phyloP scores from a whole-genome alignment of 257 asterid species.

The Primulina huaijiensis region DNA sequence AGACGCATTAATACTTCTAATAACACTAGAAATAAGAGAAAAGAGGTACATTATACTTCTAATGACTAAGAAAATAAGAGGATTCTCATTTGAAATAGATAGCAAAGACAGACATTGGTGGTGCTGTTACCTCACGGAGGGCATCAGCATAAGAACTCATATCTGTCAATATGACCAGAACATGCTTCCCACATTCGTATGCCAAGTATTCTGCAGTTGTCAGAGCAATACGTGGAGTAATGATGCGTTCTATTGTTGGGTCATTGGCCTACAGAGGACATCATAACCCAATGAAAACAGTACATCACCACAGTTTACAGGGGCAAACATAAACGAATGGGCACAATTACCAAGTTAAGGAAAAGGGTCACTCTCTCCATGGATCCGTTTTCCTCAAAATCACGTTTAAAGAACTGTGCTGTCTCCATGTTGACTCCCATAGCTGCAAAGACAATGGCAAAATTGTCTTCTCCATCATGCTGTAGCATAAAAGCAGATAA shows the following conservation, averaged over 20 bases:
- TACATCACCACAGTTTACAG: conserved; percentile 8
- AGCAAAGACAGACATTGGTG: conserved; percentile 14
- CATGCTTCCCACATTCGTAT: conserved; percentile 96
- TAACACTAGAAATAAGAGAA: conserved; percentile 6
- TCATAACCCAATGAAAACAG: conserved; percentile 23
- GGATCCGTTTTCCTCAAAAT: conserved; percentile 98
- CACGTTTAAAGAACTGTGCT: conserved; percentile 96
- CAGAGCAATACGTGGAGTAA: conserved; percentile 95
- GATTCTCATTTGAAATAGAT: not conserved
- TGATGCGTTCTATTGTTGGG: conserved; percentile 94
- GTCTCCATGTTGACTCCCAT: conserved; percentile 99
- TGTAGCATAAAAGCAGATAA: conserved; percentile 33
- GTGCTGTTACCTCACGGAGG: conserved; percentile 84
- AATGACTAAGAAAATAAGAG: conserved; percentile 15
- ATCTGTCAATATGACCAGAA: conserved; percentile 96
- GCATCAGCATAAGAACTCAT: conserved; percentile 99
- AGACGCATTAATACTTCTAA: not conserved
- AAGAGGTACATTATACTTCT: not conserved
- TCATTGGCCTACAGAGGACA: conserved; percentile 71
- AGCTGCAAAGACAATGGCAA: conserved; percentile 98
- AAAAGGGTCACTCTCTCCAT: conserved; percentile 99
- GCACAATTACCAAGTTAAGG: conserved; percentile 68
- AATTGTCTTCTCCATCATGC: conserved; percentile 87
- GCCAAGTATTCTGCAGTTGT: conserved; percentile 97
- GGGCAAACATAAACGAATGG: conserved; percentile 4